Conservation (phyloP, 306 rosid species). For the Rosa rugosa region DNA sequence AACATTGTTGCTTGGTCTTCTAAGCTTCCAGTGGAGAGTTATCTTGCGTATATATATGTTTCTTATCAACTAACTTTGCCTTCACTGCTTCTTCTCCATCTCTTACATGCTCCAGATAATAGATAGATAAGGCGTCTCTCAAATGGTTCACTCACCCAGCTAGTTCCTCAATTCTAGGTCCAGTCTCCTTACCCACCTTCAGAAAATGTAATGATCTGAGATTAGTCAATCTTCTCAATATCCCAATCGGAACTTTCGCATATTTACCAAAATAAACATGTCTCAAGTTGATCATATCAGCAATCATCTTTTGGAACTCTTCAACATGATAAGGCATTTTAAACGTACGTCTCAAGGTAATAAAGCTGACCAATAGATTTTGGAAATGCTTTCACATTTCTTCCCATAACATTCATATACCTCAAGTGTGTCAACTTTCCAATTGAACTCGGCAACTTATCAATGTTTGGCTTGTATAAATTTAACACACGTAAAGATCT, state of each 20-base stretch:
- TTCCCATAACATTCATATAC: constrained; percentile 8
- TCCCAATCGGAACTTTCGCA: background rate
- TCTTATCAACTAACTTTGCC: background rate
- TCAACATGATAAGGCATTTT: background rate
- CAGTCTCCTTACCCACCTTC: background rate
- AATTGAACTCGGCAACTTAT: constrained; percentile 8
- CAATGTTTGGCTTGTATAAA: background rate
- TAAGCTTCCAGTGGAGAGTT: background rate
- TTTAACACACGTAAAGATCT: constrained; percentile 13
- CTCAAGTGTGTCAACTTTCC: constrained; percentile 9
- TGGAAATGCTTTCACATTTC: constrained; percentile 1
- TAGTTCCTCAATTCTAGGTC: background rate
- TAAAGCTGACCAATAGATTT: constrained; percentile 1
- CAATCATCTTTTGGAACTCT: background rate
- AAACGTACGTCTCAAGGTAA: background rate
- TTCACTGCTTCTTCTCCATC: background rate
- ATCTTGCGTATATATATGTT: background rate
- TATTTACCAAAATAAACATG: background rate
- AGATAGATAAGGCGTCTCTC: background rate
- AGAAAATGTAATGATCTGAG: background rate
- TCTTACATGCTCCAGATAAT: background rate
- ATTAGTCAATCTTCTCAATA: background rate
- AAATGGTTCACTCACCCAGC: background rate
- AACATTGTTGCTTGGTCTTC: background rate
- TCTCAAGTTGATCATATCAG: background rate